Base-by-base conservation (phyloP, 768 basidiomycete species). In the Antrodiella citrinella region DNA sequence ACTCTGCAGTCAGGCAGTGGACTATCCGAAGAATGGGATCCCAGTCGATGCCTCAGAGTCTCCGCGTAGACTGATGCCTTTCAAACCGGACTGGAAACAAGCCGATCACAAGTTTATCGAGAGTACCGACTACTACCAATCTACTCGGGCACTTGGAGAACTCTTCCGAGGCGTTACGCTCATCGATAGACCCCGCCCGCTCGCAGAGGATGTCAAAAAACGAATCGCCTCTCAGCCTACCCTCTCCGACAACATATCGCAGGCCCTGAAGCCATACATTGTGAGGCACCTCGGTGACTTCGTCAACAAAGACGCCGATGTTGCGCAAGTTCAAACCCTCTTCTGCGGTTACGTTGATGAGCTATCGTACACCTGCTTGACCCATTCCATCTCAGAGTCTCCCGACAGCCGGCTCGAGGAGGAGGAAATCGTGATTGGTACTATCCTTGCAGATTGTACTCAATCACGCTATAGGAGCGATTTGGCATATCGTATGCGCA, bases 61-160 rank as follows among this genome's bases (percentile, higher is more conserved):
- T 24, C 86, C 88, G 3, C 63, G 66, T 10, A 61, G 69, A 0
- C 67, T 86, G 13, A 85, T 87, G 42, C 72, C 72, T 15, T 79
- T 75, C 62, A 89, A 84, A 57, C 88, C 88, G 0, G 88, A 91
- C 61, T 91, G 88, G 88, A 78, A 86, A 51, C 75, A 73, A 58
- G 57, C 64, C 1, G 44, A 69, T 41, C 63, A 63, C 5, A 59
- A 58, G 1, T 62, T 67, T 4, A 77, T 77, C 19, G 73, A 76
- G 4, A 58, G 74, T 18, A 75, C 75, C 1, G 82, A 88, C 54
- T 86, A 85, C 66, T 91, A 91, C 58, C 68, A 72, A 44, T 91
- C 88, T 2, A 68, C 65, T 22, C 76, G 82, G 2, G 87, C 86
- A 0, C 74, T 92, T 7, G 90, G 90, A 4, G 64, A 75, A 38